A percentile compares a stretch with the other conserved stretches of the same genome.
Evolutionary conservation across 2,329 filamentous ascomycete species (phyloP).

Genomic region (Microdochium trichocladiopsis): DNA sequence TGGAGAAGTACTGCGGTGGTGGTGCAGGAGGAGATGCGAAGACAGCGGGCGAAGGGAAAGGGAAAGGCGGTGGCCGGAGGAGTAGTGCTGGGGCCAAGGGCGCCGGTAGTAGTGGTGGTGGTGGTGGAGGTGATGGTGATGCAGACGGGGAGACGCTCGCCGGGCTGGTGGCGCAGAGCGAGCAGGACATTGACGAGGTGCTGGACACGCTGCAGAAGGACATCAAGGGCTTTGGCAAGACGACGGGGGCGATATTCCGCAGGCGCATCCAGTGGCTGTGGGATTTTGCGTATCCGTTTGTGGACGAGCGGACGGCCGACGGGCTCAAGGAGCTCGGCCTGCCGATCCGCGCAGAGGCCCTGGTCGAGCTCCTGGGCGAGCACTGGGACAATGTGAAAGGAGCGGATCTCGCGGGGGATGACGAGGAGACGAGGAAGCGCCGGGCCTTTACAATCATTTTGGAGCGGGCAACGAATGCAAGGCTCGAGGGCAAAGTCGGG

Average conservation of each 20-base stretch:
- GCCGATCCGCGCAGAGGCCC: background rate
- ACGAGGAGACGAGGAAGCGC: background rate
- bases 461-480: background rate
- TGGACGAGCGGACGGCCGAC: conserved; percentile 1
- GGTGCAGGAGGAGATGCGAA: background rate
- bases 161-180: background rate
- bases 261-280: background rate
- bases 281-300: background rate
- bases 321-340: background rate
- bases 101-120: too few relatives aligned
- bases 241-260: background rate
- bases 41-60: background rate
- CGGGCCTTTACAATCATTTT: background rate
- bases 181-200: background rate
- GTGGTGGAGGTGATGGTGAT: background rate
- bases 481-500: background rate
- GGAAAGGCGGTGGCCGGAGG: background rate
- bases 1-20: background rate
- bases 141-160: background rate
- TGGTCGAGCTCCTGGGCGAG: background rate
- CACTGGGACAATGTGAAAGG: background rate
- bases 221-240: background rate
- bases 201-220: background rate
- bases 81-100: too few relatives aligned
- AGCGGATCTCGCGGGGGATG: background rate